These are phyloP conservation scores for Coniochaeta sp. DNA, from an alignment of 2,329 filamentous ascomycete genomes.

Conservation along the genomic window DNA sequence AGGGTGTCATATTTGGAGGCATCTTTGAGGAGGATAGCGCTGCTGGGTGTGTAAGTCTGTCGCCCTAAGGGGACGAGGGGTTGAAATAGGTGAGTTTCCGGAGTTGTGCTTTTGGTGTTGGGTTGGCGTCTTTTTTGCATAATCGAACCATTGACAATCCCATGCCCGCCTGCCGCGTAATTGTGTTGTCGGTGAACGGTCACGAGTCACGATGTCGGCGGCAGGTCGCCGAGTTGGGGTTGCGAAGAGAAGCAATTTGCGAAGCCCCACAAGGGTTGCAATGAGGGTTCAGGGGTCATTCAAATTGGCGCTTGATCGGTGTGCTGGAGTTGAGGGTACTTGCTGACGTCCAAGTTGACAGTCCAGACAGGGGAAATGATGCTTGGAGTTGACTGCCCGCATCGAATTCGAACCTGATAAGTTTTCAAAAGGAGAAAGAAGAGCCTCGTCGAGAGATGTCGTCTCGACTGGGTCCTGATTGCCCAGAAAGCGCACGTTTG, in stretches of 20 bases:
- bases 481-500: background rate
- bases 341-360: background rate
- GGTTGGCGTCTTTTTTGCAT: no score
- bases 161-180: no score
- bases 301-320: background rate
- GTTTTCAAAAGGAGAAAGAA: no score
- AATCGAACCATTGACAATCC: no score
- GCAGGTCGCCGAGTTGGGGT: background rate
- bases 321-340: background rate
- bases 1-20: conserved; percentile 45
- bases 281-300: background rate
- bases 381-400: no score
- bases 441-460: background rate
- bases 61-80: conserved; percentile 8
- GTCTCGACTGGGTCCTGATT: background rate
- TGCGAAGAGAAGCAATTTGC: background rate
- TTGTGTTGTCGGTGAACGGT: background rate
- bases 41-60: conserved; percentile 28
- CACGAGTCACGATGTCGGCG: background rate
- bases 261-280: background rate
- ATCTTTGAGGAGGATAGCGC: conserved; percentile 46
- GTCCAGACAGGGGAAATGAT: no score
- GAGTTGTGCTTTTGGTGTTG: background rate
- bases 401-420: no score
- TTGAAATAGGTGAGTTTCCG: background rate